Base-by-base conservation (phyloP, 306 rosid genomes). In the Trifolium pratense region DNA sequence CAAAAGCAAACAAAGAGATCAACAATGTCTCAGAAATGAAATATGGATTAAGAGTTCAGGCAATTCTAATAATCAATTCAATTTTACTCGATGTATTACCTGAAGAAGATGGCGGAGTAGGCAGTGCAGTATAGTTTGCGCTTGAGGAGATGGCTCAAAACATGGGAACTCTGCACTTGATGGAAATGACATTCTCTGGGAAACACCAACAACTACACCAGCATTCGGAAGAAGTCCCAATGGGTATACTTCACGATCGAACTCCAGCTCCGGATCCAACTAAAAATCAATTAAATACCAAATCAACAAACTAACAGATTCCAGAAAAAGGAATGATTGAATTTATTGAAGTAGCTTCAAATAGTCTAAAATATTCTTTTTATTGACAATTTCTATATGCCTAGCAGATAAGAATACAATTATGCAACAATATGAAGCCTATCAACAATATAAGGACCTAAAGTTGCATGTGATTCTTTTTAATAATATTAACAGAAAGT, bases 231-330 rank as follows among this genome's bases (percentile, higher is more conserved):
- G 96, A 91, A 94, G 98, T 67, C 98, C 97, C 37, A 94, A 75
- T 56, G 96, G 98, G 75, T 94, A 91, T 70, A 94, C 89, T 87
- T 94, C 98, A n/a, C 97, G 97, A 81, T 94, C 98, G 52, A 94
- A 94, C 87, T 94, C 98, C 82, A 89, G 92, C 87, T 94, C 98
- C 2, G 98, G 98, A 79, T 94, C 98, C 98, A 91, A 79, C 98
- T 94, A 69, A 75, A 80, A 84, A 59, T 76, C 43, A 55, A 82
- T 59, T 25, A 56, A 80, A 64, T 68, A 59, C 23, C 74, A 72
- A 51, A 68, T 75, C 73, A 81, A 69, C 3, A 57, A 65, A 76
- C 32, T 8, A 74, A 75, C 25, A 16, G 6, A 69, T 48, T 72
- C 81, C 31, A 79, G 60, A 66, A 64, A 55, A 57, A 72, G 51